Base-by-base conservation (phyloP, 768 basidiomycete genomes). In the Amanita pallidorosea region DNA sequence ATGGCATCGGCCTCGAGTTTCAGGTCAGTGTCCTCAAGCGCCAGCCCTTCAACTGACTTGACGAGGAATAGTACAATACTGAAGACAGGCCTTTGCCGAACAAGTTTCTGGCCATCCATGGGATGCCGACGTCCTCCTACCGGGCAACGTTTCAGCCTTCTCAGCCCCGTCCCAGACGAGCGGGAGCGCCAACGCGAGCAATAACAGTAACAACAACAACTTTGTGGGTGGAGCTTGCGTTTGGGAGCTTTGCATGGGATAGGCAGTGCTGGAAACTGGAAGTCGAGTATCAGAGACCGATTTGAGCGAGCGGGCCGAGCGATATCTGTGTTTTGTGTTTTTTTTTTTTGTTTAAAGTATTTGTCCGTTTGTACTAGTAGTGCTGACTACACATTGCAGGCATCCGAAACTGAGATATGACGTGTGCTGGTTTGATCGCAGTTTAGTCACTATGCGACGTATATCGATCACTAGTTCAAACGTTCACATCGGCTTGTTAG, bases 1-100 rank as follows among this genome's bases (percentile, higher is more conserved):
- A 91, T 61, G 77, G 80, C 36, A 86, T 94, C 55, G 87, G 88
- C 7, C 75, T 94, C 13, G 90, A 95, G 64, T 94, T 93, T 70
- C 89, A 94, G 76, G 89, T 90, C 52, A 33, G 76, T 61, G 5
- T 42, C 57, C 51, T 37, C 33, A n/a, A n/a, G n/a, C n/a, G n/a
- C 1, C 18, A 0, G 3, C 9, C 31, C 31, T 11, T 11, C 29
- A 23, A 27, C 25, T 27, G 25, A 27, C 25, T 27, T n/a, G n/a
- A n/a, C n/a, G n/a, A n/a, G n/a, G n/a, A 27, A 20, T 58, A 90
- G 86, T 91, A 81, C 57, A 90, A 93, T 61, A 87, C 81, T n/a
- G 90, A 92, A 49, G 88, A 91, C 57, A 76, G 85, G 25, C 89
- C 90, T 1, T 74, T 77, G 5, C 79, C 80, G 0, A 86, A 86